Evolutionary conservation across 139 green algal genomes (phyloP), one percentile per base, ranked within the genome.

Genomic region (Micromonas commoda): DNA sequence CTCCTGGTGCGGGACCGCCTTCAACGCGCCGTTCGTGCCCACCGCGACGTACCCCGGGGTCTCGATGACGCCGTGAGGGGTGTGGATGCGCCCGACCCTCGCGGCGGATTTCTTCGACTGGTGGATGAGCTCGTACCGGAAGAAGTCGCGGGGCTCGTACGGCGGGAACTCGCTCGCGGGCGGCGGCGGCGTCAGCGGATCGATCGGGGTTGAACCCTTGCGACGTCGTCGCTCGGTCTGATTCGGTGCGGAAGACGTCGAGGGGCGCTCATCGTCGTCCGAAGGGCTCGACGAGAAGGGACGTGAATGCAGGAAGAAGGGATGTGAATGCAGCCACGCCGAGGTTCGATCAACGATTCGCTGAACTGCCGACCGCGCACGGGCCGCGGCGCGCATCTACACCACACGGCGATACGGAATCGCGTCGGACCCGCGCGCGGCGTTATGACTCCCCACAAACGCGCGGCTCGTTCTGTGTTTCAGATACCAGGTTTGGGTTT

Each of bases 41-140:
- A 89, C 85, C 0, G 85, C 64, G 32, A 89, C 83, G 64, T 81
- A 89, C 1, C 78, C 76, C 2, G 85, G 85, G 19, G 85, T 89
- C 31, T 82, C 64, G 0, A 89, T 60, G 45, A 52, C 35, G 13
- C 77, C 77, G 53, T 82, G 77, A 13, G 67, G 77, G 0, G 77
- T 82, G 45, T 70, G 68, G 26, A 82, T 82, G 29, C 34, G 1
- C 3, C 77, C 68, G 68, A 73, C 77, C 6, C 77, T n/a, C 52
- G 77, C 77, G 3, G 21, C 19, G 20, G 77, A 82, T 3, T 34
- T 67, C 35, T 77, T 82, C 23, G 67, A 78, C 69, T 60, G 4
- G 29, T 81, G 65, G 2, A 76, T 35, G 3, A 76, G 38, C 37
- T 75, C 64, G 64, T 63, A 81, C 38, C 16, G 1, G 38, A 81